A percentile compares a stretch with the other conserved stretches of the same genome.
Conservation (phyloP, 306 rosid genomes). For the Gynostemma pentaphyllum region DNA sequence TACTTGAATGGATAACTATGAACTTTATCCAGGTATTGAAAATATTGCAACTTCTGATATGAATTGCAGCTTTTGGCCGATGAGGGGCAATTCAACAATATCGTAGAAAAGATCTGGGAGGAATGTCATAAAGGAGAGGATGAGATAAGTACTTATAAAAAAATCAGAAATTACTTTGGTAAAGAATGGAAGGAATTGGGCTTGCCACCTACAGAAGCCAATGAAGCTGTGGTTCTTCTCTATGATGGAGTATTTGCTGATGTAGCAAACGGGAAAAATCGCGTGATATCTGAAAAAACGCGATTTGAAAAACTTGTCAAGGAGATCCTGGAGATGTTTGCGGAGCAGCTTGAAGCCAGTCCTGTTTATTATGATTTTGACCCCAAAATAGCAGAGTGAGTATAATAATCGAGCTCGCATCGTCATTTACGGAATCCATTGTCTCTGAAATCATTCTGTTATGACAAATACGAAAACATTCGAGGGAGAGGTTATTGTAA, state of each 20-base stretch:
- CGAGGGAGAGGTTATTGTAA: background rate
- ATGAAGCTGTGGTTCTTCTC: slow-evolving; percentile 49
- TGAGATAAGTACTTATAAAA: slow-evolving; percentile 20
- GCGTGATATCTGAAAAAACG: slow-evolving; percentile 25
- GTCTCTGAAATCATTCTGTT: background rate
- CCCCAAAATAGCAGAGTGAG: slow-evolving; percentile 12
- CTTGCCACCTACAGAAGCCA: slow-evolving; percentile 41
- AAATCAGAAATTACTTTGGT: slow-evolving; percentile 49
- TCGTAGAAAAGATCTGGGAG: slow-evolving; percentile 33
- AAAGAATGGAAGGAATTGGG: slow-evolving; percentile 49
- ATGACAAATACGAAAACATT: slow-evolving; percentile 2
- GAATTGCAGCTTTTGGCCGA: slow-evolving; percentile 56
- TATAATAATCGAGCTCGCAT: background rate
- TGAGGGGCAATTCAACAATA: slow-evolving; percentile 47
- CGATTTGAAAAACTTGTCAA: slow-evolving; percentile 32
- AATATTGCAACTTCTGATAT: background rate
- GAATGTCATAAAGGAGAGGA: slow-evolving; percentile 34
- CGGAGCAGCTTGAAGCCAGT: slow-evolving; percentile 63
- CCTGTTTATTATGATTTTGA: slow-evolving; percentile 57
- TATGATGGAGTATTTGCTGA: slow-evolving; percentile 66
- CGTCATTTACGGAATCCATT: background rate
- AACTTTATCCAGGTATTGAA: background rate
- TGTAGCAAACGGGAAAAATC: slow-evolving; percentile 22
- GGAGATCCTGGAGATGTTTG: slow-evolving; percentile 47
- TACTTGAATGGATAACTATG: background rate